Evolutionary conservation across 1,139 yeast species (phyloP).

Genomic region (Ogataea hybrid): DNA sequence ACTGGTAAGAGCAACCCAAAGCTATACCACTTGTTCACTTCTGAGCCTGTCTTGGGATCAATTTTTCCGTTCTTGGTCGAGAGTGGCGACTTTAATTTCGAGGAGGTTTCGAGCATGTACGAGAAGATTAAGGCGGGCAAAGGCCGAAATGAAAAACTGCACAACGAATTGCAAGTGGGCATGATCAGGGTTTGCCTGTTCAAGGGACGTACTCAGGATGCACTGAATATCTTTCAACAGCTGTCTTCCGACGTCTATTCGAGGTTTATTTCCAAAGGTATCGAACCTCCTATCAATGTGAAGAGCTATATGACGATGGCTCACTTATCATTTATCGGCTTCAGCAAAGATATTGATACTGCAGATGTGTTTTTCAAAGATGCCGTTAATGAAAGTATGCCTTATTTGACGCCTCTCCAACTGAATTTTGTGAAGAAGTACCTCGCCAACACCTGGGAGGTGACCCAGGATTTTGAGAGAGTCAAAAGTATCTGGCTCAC

Average conservation of each 20-base stretch:
- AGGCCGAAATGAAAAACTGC: conserved; percentile 33
- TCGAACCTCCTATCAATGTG: conserved; percentile 33
- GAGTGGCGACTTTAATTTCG: conserved; percentile 58
- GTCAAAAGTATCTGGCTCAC: conserved; percentile 64
- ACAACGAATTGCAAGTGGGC: conserved; percentile 55
- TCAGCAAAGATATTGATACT: conserved; percentile 68
- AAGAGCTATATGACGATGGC: conserved; percentile 56
- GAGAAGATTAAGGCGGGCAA: conserved; percentile 39
- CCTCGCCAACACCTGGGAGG: conserved; percentile 59
- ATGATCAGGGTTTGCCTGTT: conserved; percentile 61
- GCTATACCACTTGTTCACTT: conserved; percentile 33
- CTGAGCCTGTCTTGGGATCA: conserved; percentile 64
- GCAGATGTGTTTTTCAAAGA: conserved; percentile 74
- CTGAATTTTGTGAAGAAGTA: conserved; percentile 73
- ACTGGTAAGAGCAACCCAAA: conserved; percentile 35
- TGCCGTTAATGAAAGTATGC: conserved; percentile 65
- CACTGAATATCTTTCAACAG: conserved; percentile 47
- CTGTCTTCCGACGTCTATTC: conserved; percentile 37
- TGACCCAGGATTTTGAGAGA: conserved; percentile 55
- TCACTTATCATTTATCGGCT: conserved; percentile 79
- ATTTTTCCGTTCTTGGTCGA: conserved; percentile 68
- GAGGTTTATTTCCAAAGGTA: conserved; percentile 28
- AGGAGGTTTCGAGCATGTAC: conserved; percentile 52
- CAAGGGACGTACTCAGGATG: conserved; percentile 49
- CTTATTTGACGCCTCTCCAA: conserved; percentile 69